phyloP scores from a whole-genome alignment of 2,329 filamentous ascomycete species.

The Microcyclospora pomicola region DNA sequence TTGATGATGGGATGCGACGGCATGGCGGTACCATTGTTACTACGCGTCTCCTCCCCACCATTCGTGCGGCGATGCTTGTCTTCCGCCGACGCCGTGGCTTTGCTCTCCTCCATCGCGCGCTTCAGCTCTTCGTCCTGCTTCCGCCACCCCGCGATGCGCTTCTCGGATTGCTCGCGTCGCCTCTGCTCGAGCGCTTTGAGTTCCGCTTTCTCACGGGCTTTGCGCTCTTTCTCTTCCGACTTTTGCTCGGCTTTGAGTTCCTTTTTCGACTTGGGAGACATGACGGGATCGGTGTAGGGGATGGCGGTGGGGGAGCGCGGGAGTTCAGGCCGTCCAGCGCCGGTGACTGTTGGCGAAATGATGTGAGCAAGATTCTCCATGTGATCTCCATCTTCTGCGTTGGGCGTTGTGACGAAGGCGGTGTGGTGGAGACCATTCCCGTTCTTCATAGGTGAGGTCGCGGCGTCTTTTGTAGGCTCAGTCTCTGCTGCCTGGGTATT shows the following conservation, averaged over 20 bases:
- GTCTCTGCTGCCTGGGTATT: conserved; percentile 19
- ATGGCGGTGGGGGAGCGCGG: conserved; percentile 1
- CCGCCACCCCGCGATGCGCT: conserved; percentile 42
- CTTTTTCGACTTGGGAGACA: conserved; percentile 37
- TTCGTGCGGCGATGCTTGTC: conserved; percentile 18
- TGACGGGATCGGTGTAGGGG: conserved; percentile 6
- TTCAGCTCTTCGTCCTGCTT: conserved; percentile 50
- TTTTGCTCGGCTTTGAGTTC: conserved; percentile 55
- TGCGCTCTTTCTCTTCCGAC: conserved; percentile 44
- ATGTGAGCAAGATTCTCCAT: conserved; percentile 52
- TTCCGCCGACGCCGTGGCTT: conserved; percentile 45
- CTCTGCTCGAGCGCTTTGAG: conserved; percentile 32
- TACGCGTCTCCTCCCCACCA: conserved; percentile 9
- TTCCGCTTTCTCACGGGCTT: conserved; percentile 44
- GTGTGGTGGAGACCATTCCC: conserved; percentile 18
- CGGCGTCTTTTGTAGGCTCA: conserved; percentile 13
- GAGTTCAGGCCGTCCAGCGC: neutral
- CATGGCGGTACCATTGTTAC: too few species aligned
- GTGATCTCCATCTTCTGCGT: conserved; percentile 30
- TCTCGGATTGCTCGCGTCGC: conserved; percentile 19
- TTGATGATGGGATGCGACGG: too few species aligned
- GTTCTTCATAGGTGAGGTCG: conserved; percentile 12
- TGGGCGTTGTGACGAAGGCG: conserved; percentile 26
- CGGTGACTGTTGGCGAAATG: conserved; percentile 38
- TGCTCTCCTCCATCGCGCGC: conserved; percentile 53